Percentiles rank a stretch among this genome's conserved stretches.
Evolutionary conservation across 495 filamentous ascomycete species (phyloP).

Genomic region (Penicillium lagena): DNA sequence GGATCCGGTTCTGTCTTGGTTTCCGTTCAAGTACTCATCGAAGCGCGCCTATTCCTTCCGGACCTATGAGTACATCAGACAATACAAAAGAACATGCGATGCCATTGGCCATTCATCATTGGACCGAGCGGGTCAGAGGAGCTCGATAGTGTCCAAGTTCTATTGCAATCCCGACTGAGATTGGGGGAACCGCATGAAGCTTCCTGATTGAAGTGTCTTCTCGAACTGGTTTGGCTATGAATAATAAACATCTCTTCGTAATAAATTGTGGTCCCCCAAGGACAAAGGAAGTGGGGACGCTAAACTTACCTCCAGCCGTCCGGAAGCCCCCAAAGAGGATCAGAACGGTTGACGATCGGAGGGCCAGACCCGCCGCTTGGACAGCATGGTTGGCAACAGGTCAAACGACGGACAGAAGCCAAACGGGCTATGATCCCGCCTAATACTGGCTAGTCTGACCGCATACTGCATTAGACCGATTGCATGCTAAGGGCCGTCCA

Average conservation of each 20-base stretch:
- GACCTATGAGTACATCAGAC: not conserved
- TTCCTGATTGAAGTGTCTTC: not conserved
- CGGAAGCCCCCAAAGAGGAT: not conserved
- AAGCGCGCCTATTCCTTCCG: not conserved
- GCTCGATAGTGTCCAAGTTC: not conserved
- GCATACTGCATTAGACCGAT: not conserved
- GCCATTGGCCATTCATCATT: too few relatives aligned
- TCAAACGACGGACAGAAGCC: constrained; percentile 3
- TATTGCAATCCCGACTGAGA: not conserved
- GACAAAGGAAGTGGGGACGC: not conserved
- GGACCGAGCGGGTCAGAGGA: not conserved
- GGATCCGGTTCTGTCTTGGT: not conserved
- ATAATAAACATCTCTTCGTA: too few relatives aligned
- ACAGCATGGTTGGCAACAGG: not conserved
- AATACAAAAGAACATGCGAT: too few relatives aligned
- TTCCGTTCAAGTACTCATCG: not conserved
- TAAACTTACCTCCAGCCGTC: not conserved
- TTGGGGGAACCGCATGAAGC: not conserved
- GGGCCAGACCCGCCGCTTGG: not conserved
- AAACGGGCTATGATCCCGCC: not conserved
- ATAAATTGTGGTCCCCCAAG: not conserved
- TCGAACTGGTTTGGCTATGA: not conserved
- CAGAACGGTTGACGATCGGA: not conserved
- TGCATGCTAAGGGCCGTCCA: constrained; percentile 1
- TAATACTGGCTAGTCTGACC: not conserved